Evolutionary conservation across 2,329 filamentous ascomycete species (phyloP).

Genomic region (Calonectria pteridis): DNA sequence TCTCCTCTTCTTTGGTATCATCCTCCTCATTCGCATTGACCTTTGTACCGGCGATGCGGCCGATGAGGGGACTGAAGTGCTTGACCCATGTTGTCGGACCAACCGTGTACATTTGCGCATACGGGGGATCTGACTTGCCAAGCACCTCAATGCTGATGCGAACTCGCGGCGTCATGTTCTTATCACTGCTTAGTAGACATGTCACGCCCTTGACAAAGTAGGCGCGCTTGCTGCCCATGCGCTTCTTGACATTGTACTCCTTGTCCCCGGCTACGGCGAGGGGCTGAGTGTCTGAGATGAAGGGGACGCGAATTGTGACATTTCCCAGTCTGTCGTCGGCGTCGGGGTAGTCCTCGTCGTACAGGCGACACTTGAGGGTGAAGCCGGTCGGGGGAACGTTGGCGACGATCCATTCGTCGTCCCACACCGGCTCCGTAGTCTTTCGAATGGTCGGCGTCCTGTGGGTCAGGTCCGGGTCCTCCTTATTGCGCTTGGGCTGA

Average conservation of each 20-base stretch:
- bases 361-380: slow-evolving; percentile 85
- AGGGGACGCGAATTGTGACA: slow-evolving; percentile 76
- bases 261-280: slow-evolving; percentile 72
- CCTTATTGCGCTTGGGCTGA: slow-evolving; percentile 83
- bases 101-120: slow-evolving; percentile 81
- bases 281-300: slow-evolving; percentile 74
- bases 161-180: slow-evolving; percentile 75
- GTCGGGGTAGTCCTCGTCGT: slow-evolving; percentile 90
- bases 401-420: slow-evolving; percentile 88
- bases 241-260: slow-evolving; percentile 81
- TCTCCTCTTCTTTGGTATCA: slow-evolving; percentile 47
- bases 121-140: slow-evolving; percentile 78
- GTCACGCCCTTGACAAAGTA: slow-evolving; percentile 80
- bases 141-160: slow-evolving; percentile 83
- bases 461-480: slow-evolving; percentile 81
- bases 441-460: slow-evolving; percentile 82
- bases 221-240: slow-evolving; percentile 87
- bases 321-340: slow-evolving; percentile 91
- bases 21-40: slow-evolving; percentile 71
- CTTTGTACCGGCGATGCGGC: slow-evolving; percentile 80
- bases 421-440: slow-evolving; percentile 82
- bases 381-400: slow-evolving; percentile 88
- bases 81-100: slow-evolving; percentile 82
- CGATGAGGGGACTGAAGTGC: slow-evolving; percentile 91
- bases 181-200: slow-evolving; percentile 69